phyloP scores from a whole-genome alignment of 169 alveolate species.

The Babesia caballi region DNA sequence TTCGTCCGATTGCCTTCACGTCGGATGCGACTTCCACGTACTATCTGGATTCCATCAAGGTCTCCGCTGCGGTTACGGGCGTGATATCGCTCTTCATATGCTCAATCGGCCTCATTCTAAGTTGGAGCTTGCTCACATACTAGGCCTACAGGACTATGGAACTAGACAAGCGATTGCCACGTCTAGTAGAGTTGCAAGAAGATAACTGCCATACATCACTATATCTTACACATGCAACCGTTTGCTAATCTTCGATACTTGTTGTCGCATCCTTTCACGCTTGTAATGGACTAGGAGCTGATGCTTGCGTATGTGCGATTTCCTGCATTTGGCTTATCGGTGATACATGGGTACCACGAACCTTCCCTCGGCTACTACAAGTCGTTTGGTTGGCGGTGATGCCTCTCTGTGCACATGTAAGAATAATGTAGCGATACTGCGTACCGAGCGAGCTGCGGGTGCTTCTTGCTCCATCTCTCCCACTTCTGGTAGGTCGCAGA shows the following conservation, averaged over 20 bases:
- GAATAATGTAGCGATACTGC: neutral
- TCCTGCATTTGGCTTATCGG: neutral
- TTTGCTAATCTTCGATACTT: conserved; percentile 7
- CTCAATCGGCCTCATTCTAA: neutral
- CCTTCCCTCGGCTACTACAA: neutral
- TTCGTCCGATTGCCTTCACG: conserved; percentile 50
- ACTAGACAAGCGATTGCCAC: neutral
- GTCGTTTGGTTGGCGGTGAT: neutral
- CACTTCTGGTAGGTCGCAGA: conserved; percentile 37
- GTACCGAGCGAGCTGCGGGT: conserved; percentile 51
- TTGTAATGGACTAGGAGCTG: conserved; percentile 20
- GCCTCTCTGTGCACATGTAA: neutral
- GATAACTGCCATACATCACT: no score
- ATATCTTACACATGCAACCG: neutral
- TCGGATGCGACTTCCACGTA: conserved; percentile 56
- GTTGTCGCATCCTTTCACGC: neutral
- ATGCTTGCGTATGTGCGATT: conserved; percentile 12
- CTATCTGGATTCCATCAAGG: conserved; percentile 57
- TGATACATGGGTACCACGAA: neutral
- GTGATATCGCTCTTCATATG: neutral
- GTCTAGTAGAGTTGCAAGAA: neutral
- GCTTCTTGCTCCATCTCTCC: conserved; percentile 46
- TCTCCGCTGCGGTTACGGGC: conserved; percentile 17
- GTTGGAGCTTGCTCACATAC: conserved; percentile 12
- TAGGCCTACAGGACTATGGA: neutral